A percentile compares a stretch with the other conserved stretches of the same genome.
Conservation (phyloP, 2,329 filamentous ascomycete genomes). For the Botryotinia globosa region DNA sequence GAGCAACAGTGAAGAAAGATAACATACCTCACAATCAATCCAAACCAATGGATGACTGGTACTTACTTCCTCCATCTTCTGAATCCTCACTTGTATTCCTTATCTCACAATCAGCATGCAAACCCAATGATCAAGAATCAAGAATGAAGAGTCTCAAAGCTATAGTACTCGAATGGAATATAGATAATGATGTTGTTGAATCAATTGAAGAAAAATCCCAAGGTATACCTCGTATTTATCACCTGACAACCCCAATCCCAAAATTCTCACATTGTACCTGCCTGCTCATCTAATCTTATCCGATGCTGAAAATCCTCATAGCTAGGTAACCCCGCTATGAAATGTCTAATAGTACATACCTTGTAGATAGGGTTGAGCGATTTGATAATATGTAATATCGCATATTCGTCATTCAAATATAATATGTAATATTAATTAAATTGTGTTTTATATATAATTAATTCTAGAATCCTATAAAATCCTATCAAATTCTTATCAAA, state of each 20-base stretch:
- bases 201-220: neutral
- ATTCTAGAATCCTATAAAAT: no score
- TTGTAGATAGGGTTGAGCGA: no score
- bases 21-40: constrained; percentile 22
- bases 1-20: neutral
- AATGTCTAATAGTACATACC: neutral
- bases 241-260: neutral
- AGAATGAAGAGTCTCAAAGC: no score
- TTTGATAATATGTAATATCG: no score
- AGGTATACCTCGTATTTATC: neutral
- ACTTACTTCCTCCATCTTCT: constrained; percentile 16
- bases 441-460: no score
- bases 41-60: constrained; percentile 23
- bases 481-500: no score
- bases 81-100: neutral
- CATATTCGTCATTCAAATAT: no score
- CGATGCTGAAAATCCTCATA: neutral
- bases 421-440: no score
- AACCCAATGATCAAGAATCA: neutral
- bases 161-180: neutral
- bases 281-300: constrained; percentile 6
- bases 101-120: no score
- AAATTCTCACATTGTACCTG: neutral
- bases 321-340: neutral
- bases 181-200: neutral